Base-by-base conservation (phyloP, 495 filamentous ascomycete genomes). In the Penicillium salamii region DNA sequence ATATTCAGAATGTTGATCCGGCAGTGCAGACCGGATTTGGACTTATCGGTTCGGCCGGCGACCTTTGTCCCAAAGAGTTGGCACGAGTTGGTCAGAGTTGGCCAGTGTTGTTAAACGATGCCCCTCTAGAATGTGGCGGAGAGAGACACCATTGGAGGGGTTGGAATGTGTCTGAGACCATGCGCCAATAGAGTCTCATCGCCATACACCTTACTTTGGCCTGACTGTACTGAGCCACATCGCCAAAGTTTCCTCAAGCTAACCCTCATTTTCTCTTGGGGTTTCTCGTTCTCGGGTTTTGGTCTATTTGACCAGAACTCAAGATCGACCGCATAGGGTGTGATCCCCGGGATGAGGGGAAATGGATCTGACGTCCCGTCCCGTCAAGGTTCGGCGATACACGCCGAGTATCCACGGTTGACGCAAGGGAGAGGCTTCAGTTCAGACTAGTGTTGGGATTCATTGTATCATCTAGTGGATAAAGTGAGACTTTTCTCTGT, bases 311-410 rank as follows among this genome's bases (percentile, higher is more conserved):
- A 0, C 11, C 31, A 44, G 24, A 34, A 14, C 14, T 32, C 20
- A 19, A 12, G 23, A 40, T 36, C 38, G 44, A 37, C 23, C 51
- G 34, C 29, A 48, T 23, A 21, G 21, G 34, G 51, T 17, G n/a
- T 35, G 38, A 39, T 42, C 21, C 19, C 45, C 46, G 46, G 46
- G 37, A 23, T 11, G 19, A 28, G 13, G 36, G 46, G 15, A 33
- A 50, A 50, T 61, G 61, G 61, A 61, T 61, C 58, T 38, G 34
- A 56, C 68, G 70, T 66, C 59, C 71, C 71, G 71, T 67, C 68
- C 71, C 71, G 71, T 74, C 66, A 72, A 74, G 71, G 71, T 72
- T 72, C 62, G 66, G 67, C 61, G 61, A 58, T 61, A 58, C 61
- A 69, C 63, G 58, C 53, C 58, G 52, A 64, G 32, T 52, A 59